Conservation (phyloP, 2,329 filamentous ascomycete genomes). For the Colletotrichum limetticola region DNA sequence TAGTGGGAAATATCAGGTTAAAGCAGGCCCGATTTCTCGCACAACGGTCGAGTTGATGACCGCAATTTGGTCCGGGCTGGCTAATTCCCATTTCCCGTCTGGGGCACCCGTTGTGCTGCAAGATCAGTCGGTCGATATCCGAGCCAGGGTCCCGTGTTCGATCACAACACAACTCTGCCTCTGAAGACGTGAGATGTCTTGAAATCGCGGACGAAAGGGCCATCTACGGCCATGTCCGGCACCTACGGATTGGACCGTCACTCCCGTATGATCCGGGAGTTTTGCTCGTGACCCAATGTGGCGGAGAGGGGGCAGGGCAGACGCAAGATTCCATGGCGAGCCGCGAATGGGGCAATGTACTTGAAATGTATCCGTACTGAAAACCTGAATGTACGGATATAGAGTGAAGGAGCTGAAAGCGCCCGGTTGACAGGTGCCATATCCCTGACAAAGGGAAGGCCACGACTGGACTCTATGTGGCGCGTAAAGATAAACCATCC, state of each 20-base stretch:
- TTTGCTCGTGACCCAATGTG: neutral
- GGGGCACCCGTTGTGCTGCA: constrained; percentile 3
- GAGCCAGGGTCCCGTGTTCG: constrained; percentile 27
- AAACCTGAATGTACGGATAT: neutral
- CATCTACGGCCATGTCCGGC: neutral
- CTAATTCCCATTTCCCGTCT: neutral
- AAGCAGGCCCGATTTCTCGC: constrained; percentile 13
- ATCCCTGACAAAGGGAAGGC: constrained; percentile 3
- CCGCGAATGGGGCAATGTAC: neutral
- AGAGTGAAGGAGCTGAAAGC: neutral
- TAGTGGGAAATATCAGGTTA: constrained; percentile 23
- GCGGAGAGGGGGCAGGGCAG: neutral
- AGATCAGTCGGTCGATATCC: constrained; percentile 13
- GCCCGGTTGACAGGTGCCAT: constrained; percentile 15
- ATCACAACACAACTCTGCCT: constrained; percentile 17
- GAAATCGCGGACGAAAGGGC: neutral
- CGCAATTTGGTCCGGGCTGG: constrained; percentile 18
- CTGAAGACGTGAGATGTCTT: constrained; percentile 13
- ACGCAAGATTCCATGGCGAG: neutral
- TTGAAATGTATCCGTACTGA: neutral
- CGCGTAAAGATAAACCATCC: constrained; percentile 1
- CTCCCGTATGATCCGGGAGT: neutral
- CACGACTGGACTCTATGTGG: constrained; percentile 8
- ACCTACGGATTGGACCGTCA: neutral
- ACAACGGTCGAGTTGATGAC: constrained; percentile 14